A percentile compares a stretch with the other conserved stretches of the same genome.
Evolutionary conservation across 805 yeast species (phyloP).

Genomic region (Hanseniaspora mollemarum): DNA sequence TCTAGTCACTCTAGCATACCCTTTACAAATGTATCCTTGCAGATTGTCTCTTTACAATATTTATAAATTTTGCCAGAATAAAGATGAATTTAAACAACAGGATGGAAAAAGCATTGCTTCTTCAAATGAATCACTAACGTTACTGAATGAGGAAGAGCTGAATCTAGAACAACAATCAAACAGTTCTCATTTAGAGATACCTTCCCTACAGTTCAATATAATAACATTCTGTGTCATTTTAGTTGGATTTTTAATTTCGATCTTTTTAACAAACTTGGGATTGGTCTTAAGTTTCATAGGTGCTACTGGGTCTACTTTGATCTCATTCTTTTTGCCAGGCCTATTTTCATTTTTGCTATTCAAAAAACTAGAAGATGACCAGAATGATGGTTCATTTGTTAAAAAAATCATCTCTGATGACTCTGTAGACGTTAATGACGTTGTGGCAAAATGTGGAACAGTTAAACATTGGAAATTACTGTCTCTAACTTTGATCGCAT

Average conservation of each 20-base stretch:
- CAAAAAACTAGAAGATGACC: constrained; percentile 30
- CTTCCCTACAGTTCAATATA: constrained; percentile 30
- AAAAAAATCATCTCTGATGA: background rate
- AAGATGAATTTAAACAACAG: background rate
- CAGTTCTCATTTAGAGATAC: constrained; percentile 9
- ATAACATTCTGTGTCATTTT: constrained; percentile 41
- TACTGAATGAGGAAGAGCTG: constrained; percentile 11
- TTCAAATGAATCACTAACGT: constrained; percentile 13
- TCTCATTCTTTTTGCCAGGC: constrained; percentile 69
- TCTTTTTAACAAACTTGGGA: constrained; percentile 52
- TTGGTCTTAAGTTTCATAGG: constrained; percentile 64
- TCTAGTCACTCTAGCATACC: constrained; percentile 73
- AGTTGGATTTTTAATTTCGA: constrained; percentile 45
- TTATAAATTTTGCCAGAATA: constrained; percentile 35
- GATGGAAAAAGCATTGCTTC: constrained; percentile 2
- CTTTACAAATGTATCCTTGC: constrained; percentile 84
- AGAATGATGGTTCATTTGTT: constrained; percentile 25
- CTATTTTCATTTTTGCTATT: constrained; percentile 44
- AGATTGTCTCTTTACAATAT: constrained; percentile 72
- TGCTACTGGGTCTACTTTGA: constrained; percentile 72
- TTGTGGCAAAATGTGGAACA: background rate
- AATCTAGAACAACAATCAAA: constrained; percentile 10
- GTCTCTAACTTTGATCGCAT: background rate
- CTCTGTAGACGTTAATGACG: background rate
- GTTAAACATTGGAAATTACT: constrained; percentile 3